Base-by-base conservation (phyloP, 2,329 filamentous ascomycete species). In the Didymella arachidicola region DNA sequence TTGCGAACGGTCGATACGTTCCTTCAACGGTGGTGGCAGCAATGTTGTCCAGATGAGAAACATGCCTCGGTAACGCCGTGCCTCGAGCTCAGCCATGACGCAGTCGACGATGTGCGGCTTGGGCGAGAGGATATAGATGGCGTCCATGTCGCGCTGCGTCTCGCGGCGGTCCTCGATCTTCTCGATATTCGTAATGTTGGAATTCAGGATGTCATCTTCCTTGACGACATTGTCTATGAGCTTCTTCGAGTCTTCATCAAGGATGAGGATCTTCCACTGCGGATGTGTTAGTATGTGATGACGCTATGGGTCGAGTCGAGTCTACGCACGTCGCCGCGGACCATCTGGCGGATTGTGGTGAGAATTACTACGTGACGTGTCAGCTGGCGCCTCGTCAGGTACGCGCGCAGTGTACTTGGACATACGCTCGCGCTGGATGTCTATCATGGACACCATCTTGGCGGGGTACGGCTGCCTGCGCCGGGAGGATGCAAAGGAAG, bases 141-240 rank as follows among this genome's bases (percentile, higher is more conserved):
- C 95, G 78, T 98, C 95, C 87, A 96, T 97, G 68, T 92, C 90
- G 55, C 89, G 88, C 75, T 97, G 96, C 74, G 86, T 84, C 46
- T 90, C 88, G 73, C 95, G 87, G 70, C 87, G 88, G 62, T 95
- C 87, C 81, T 97, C 93, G 79, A 99, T 96, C 73, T 87, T 87
- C 83, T 98, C 94, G 77, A 99, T 94, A 79, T 97, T 97, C 67
- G 93, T 94, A 78, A 99, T 91, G 77, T 97, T 97, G 79, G 93
- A 88, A 76, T 96, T 96, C 79, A 99, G 89, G 67, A 99, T 96
- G 72, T 97, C 92, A 86, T 99, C 94, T 82, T 97, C 91, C 72
- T 92, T 94, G 75, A 94, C 87, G 45, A 92, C 90, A 82, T 94
- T 96, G 79, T 96, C 89, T 70, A 99, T 85, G 69, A 99, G 86